phyloP scores from a whole-genome alignment of 2,329 filamentous ascomycete species.

The Incumbomyces delicatus region DNA sequence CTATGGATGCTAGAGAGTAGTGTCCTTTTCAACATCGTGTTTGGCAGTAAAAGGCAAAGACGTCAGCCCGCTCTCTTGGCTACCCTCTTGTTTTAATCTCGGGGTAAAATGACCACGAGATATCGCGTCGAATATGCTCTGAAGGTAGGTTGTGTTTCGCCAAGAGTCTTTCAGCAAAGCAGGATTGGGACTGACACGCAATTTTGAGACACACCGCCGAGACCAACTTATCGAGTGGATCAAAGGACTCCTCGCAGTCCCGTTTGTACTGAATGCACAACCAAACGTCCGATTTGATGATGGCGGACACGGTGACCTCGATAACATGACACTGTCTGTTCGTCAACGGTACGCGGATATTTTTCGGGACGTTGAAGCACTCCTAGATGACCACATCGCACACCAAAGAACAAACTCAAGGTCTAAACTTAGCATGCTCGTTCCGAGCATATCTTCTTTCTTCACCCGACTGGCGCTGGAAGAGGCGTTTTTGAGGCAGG shows the following conservation, averaged over 20 bases:
- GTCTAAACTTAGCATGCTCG: slow-evolving; percentile 85
- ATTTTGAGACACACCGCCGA: slow-evolving; percentile 66
- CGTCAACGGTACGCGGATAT: slow-evolving; percentile 90
- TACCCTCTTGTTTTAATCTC: no score
- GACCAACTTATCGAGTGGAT: slow-evolving; percentile 96
- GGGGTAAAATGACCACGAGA: slow-evolving; percentile 32
- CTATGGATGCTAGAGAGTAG: no score
- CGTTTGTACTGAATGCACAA: slow-evolving; percentile 92
- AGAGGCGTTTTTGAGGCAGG: slow-evolving; percentile 85
- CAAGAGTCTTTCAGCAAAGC: no score
- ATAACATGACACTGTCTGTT: slow-evolving; percentile 66
- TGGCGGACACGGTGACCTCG: slow-evolving; percentile 35
- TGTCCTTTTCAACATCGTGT: no score
- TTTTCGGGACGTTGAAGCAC: slow-evolving; percentile 80
- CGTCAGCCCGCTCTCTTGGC: no score
- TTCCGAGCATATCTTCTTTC: slow-evolving; percentile 85
- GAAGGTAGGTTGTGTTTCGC: slow-evolving; percentile 39
- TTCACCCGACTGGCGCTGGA: slow-evolving; percentile 82
- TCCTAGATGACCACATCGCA: slow-evolving; percentile 74
- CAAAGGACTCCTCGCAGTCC: slow-evolving; percentile 79
- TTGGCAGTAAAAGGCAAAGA: no score
- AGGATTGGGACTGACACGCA: slow-evolving; percentile 9
- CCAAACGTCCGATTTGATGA: slow-evolving; percentile 73
- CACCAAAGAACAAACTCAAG: slow-evolving; percentile 33
- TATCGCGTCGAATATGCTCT: slow-evolving; percentile 63